phyloP scores from a whole-genome alignment of 805 yeast species.

The Lipomyces orientalis region DNA sequence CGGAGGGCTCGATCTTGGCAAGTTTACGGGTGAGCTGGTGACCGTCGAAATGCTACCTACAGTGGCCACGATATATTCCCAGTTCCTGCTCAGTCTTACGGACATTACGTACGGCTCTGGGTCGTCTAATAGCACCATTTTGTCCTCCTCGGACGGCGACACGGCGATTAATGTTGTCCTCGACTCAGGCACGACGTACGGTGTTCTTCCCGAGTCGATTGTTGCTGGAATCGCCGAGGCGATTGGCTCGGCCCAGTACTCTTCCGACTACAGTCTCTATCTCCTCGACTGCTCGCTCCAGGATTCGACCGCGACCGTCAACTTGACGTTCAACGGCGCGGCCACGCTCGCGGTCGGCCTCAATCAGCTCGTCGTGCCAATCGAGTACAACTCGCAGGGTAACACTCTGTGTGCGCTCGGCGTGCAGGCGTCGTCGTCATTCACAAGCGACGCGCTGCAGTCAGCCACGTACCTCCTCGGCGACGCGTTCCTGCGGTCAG shows the following conservation, averaged over 20 bases:
- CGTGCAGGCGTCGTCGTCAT: constrained; percentile 26
- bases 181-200: constrained; percentile 61
- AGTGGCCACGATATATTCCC: constrained; percentile 4
- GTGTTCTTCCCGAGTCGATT: constrained; percentile 54
- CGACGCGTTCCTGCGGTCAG: constrained; percentile 62
- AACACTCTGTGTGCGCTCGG: constrained; percentile 40
- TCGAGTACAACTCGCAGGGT: constrained; percentile 32
- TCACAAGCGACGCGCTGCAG: constrained; percentile 25
- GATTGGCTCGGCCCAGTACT: constrained; percentile 49
- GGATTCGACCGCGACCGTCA: constrained; percentile 42
- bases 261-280: constrained; percentile 50
- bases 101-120: constrained; percentile 19
- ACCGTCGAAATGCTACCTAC: constrained; percentile 44
- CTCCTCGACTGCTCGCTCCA: constrained; percentile 47
- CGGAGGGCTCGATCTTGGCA: constrained; percentile 54
- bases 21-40: constrained; percentile 48
- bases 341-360: constrained; percentile 55
- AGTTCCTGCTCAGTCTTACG: constrained; percentile 27
- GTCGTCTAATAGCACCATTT: not conserved
- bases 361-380: constrained; percentile 37
- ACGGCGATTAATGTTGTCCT: constrained; percentile 51
- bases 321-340: constrained; percentile 58
- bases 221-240: constrained; percentile 43
- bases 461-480: constrained; percentile 51
- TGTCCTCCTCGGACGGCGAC: constrained; percentile 1